Base-by-base conservation (phyloP, 106 monocot genomes). In the Phalaenopsis aphrodite region DNA sequence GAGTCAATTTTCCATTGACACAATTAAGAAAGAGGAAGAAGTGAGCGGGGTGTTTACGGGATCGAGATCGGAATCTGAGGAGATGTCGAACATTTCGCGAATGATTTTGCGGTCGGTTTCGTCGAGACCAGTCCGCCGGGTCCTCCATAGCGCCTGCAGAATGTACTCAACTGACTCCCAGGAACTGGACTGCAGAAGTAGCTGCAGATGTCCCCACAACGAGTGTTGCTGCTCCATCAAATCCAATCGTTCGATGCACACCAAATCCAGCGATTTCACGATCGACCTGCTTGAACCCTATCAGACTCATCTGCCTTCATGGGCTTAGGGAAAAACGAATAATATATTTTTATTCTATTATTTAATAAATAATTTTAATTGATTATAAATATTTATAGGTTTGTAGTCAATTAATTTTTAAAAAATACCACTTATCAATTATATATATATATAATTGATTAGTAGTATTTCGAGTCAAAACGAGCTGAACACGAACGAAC, bases 41-140 rank as follows among this genome's bases (percentile, higher is more conserved):
- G 64, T 23, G 56, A 58, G 39, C 38, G 15, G 7, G 56, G 19
- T 1, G 42, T 79, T 42, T 37, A 91, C 88, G 3, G 95, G 95
- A 56, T 93, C 95, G 71, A 96, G 91, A 58, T 89, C 83, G 76
- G 91, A 77, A 23, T 93, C 91, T 80, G 79, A 76, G 43, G 88
- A 46, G 47, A 93, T 88, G 21, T 80, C 83, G 41, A 96, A 93
- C 79, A 89, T 82, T 58, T 80, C 86, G 56, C 88, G 85, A 79
- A 91, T 42, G 75, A 91, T 81, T 48, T 64, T 47, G 39, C 93
- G 93, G 82, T 96, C 93, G 82, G 93, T 79, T 77, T 89, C 79
- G 82, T 95, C 93, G 77, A 95, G 93, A 64, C 95, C 95, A 55
- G 95, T 93, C 43, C 79, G 79, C 78, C 95, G 91, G 18, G 95